Conservation (phyloP, 2,329 filamentous ascomycete genomes). For the Ophiostoma ips region DNA sequence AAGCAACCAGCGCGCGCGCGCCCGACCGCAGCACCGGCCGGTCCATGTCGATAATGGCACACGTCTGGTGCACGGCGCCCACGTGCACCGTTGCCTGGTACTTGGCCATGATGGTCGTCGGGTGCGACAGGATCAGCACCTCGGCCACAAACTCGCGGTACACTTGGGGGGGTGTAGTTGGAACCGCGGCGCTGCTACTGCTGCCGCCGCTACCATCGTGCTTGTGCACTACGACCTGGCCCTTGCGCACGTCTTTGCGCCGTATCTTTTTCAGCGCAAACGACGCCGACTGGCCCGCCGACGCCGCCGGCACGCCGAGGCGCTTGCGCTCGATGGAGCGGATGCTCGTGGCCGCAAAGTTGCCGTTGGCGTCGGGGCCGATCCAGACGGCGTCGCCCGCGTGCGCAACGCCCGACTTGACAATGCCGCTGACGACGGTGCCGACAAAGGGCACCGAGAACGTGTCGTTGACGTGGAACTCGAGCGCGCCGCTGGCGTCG, state of each 20-base stretch:
- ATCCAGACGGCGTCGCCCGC: conserved; percentile 80
- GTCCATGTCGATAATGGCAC: conserved; percentile 93
- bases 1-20: conserved; percentile 86
- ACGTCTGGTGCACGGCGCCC: conserved; percentile 87
- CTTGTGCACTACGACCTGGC: conserved; percentile 92
- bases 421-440: conserved; percentile 87
- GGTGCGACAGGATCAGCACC: conserved; percentile 87
- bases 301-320: conserved; percentile 73
- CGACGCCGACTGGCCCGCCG: conserved; percentile 82
- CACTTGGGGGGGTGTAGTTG: conserved; percentile 42
- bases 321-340: conserved; percentile 91
- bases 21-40: conserved; percentile 90
- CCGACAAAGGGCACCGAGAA: conserved; percentile 97
- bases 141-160: conserved; percentile 67
- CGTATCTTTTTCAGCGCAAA: conserved; percentile 82
- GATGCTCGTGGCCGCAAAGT: conserved; percentile 76
- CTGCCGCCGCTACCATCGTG: too few relatives aligned
- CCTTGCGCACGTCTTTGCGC: conserved; percentile 87
- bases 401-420: conserved; percentile 78
- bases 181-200: neutral
- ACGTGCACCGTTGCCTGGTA: conserved; percentile 99
- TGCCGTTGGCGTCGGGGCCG: conserved; percentile 78
- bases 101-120: conserved; percentile 90
- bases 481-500: conserved; percentile 73
- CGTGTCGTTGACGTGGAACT: conserved; percentile 93